These are phyloP conservation scores for Hanseniaspora osmophila DNA, from an alignment of 805 yeast species.

Conservation along the genomic window DNA sequence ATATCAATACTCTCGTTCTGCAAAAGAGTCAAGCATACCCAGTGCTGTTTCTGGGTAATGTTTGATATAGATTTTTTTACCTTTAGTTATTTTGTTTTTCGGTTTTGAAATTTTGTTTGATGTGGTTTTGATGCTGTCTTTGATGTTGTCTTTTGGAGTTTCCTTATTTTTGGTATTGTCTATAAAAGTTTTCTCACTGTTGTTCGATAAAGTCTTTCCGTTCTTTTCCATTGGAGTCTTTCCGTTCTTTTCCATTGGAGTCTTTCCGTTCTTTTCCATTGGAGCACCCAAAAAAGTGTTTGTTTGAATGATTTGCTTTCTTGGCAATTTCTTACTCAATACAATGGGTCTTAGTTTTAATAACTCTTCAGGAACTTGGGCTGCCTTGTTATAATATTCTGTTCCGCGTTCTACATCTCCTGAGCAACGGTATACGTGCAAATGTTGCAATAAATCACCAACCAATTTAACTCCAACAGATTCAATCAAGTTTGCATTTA, in stretches of 20 bases:
- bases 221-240: too few species aligned
- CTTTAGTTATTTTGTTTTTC: slow-evolving; percentile 11
- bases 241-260: too few species aligned
- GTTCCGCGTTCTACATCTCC: slow-evolving; percentile 58
- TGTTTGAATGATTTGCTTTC: slow-evolving; percentile 75
- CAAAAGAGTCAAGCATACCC: slow-evolving; percentile 71
- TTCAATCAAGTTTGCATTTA: slow-evolving; percentile 50
- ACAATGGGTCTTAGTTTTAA: slow-evolving; percentile 56
- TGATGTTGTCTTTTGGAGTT: too few species aligned
- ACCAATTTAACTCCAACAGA: slow-evolving; percentile 63
- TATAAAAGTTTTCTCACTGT: too few species aligned
- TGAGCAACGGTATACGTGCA: slow-evolving; percentile 69
- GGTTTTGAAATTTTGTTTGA: too few species aligned
- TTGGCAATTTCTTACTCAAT: slow-evolving; percentile 59
- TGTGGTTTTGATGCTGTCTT: too few species aligned
- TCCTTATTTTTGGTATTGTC: too few species aligned
- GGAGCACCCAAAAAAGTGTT: slow-evolving; percentile 34
- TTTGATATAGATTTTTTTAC: slow-evolving; percentile 32
- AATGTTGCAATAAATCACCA: slow-evolving; percentile 50
- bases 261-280: too few species aligned
- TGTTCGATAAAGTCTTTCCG: too few species aligned
- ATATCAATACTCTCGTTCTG: slow-evolving; percentile 39
- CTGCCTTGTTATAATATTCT: slow-evolving; percentile 47
- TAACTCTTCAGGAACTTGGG: slow-evolving; percentile 51
- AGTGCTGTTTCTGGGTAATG: slow-evolving; percentile 62